Conservation (phyloP, 2,329 filamentous ascomycete species). For the Cladosporium sp. region DNA sequence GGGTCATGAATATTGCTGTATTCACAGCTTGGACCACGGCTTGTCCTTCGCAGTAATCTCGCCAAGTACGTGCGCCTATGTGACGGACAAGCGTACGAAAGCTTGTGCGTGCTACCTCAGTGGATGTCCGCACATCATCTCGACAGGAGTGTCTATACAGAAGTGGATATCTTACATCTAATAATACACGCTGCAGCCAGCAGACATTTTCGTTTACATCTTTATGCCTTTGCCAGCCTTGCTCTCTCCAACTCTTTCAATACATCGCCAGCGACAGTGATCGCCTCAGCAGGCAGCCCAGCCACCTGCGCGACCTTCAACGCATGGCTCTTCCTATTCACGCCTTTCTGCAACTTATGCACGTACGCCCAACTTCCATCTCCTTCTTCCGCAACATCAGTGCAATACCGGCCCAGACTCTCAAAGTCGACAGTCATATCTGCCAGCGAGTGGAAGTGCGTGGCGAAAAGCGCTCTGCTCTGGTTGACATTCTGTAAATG, state of each 20-base stretch:
- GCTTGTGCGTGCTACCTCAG: too few species aligned
- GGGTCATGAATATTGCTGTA: not conserved
- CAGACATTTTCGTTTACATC: not conserved
- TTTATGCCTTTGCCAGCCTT: not conserved
- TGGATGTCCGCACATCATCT: too few species aligned
- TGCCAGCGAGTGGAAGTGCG: constrained; percentile 84
- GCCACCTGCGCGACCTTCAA: constrained; percentile 91
- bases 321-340: constrained; percentile 86
- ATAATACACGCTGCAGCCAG: not conserved
- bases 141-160: not conserved
- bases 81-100: too few species aligned
- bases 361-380: constrained; percentile 75
- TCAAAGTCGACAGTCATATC: constrained; percentile 68
- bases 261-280: constrained; percentile 65
- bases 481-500: constrained; percentile 77
- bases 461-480: constrained; percentile 85
- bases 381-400: constrained; percentile 75
- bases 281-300: constrained; percentile 69
- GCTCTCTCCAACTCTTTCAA: constrained; percentile 42
- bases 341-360: constrained; percentile 75
- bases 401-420: constrained; percentile 76
- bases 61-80: too few species aligned
- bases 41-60: too few species aligned
- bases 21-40: not conserved
- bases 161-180: not conserved